These are phyloP conservation scores for Cucurbita moschata DNA, from an alignment of 306 rosid genomes.

Conservation along the genomic window DNA sequence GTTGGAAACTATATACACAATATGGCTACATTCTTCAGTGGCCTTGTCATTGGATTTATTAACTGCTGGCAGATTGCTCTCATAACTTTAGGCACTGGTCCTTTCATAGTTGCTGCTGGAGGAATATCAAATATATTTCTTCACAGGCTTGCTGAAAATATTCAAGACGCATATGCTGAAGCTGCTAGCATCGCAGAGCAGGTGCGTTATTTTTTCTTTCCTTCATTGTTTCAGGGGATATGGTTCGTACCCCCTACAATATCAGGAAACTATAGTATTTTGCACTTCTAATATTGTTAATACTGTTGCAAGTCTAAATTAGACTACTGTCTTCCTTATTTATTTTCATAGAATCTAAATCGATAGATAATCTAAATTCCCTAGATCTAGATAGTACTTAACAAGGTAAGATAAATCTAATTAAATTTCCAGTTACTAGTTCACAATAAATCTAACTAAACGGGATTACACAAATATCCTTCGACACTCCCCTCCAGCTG, in stretches of 20 bases:
- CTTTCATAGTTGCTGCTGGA: constrained; percentile 98
- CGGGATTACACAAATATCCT: too few relatives aligned
- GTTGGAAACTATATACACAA: constrained; percentile 97
- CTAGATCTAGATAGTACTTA: too few relatives aligned
- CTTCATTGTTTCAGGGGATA: neutral
- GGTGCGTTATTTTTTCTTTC: constrained; percentile 29
- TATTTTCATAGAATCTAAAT: too few relatives aligned
- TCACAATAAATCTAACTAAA: too few relatives aligned
- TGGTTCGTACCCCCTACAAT: neutral
- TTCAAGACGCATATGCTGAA: constrained; percentile 99
- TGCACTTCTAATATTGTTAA: neutral
- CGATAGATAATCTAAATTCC: too few relatives aligned
- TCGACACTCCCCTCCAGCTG: too few relatives aligned
- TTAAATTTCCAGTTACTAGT: too few relatives aligned
- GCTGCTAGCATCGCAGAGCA: constrained; percentile 99
- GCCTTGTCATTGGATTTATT: constrained; percentile 83
- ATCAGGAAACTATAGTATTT: neutral
- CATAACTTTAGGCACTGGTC: constrained; percentile 92
- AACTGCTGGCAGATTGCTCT: constrained; percentile 98
- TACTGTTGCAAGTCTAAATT: too few relatives aligned
- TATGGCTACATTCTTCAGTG: constrained; percentile 98
- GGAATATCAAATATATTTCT: constrained; percentile 99
- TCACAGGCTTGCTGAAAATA: constrained; percentile 97
- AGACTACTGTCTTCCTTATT: too few relatives aligned
- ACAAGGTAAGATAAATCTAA: too few relatives aligned